A percentile compares a stretch with the other conserved stretches of the same genome.
Evolutionary conservation across 352 stramenopile species (phyloP).

Genomic region (Nothophytophthora sp.): DNA sequence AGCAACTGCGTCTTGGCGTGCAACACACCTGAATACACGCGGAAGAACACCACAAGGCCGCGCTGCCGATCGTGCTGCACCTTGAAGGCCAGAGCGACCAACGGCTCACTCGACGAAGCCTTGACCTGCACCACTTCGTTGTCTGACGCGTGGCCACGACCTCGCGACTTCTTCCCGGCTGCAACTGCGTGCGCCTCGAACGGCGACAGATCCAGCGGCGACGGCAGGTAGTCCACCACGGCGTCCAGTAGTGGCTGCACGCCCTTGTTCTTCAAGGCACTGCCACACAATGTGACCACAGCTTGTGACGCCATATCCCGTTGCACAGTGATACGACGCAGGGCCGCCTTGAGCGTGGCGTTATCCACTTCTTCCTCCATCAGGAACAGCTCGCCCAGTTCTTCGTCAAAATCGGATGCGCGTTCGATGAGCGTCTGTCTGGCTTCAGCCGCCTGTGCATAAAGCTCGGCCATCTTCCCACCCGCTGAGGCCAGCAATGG

Average conservation of each 20-base stretch:
- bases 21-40: slow-evolving; percentile 93
- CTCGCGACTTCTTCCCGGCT: slow-evolving; percentile 35
- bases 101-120: slow-evolving; percentile 44
- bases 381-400: slow-evolving; percentile 72
- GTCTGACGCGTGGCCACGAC: slow-evolving; percentile 3
- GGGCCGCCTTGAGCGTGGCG: slow-evolving; percentile 45
- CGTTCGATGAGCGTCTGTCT: slow-evolving; percentile 66
- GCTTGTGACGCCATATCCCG: slow-evolving; percentile 40
- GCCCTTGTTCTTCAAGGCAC: slow-evolving; percentile 84
- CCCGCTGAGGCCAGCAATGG: slow-evolving; percentile 40
- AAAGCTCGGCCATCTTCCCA: slow-evolving; percentile 58
- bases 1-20: slow-evolving; percentile 77
- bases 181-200: slow-evolving; percentile 58
- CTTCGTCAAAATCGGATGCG: slow-evolving; percentile 72
- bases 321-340: slow-evolving; percentile 66
- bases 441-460: slow-evolving; percentile 33
- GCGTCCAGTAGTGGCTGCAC: slow-evolving; percentile 98
- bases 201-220: slow-evolving; percentile 86
- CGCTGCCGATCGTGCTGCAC: slow-evolving; percentile 79
- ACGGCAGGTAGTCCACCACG: slow-evolving; percentile 97
- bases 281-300: slow-evolving; percentile 63
- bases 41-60: slow-evolving; percentile 90
- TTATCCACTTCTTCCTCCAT: slow-evolving; percentile 65
- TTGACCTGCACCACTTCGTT: slow-evolving; percentile 30
- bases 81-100: slow-evolving; percentile 71